Percentiles rank a stretch among this genome's conserved stretches.
Evolutionary conservation across 176 grass and related monocot genomes (phyloP).

Genomic region (Carex parvula): DNA sequence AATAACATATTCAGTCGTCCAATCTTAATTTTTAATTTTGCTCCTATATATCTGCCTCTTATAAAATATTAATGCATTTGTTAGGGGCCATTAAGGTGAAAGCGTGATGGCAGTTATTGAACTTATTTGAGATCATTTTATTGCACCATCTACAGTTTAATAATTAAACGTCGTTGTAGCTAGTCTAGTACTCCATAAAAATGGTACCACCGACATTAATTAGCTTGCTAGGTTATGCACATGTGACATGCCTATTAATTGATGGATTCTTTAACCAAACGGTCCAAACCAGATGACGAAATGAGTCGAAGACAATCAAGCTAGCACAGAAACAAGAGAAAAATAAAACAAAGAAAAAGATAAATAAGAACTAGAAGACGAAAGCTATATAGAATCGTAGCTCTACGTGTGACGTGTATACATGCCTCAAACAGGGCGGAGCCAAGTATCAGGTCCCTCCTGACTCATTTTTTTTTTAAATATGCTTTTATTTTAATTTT

Average conservation of each 20-base stretch:
- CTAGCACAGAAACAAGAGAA: background rate
- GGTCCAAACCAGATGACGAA: background rate
- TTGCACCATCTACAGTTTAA: background rate
- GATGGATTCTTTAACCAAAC: no score
- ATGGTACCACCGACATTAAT: background rate
- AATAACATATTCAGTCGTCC: no score
- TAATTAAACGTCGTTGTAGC: no score
- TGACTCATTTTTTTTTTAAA: no score
- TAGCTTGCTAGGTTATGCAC: background rate
- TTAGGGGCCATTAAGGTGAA: background rate
- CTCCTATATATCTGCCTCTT: no score
- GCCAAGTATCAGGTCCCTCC: no score
- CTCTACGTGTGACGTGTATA: background rate
- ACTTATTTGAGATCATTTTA: background rate
- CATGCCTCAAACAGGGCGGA: background rate
- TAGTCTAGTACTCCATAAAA: no score
- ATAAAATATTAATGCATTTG: background rate
- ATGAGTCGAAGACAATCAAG: background rate
- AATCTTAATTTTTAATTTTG: no score
- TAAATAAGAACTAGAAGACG: background rate
- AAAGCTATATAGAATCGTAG: background rate
- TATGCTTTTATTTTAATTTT: no score
- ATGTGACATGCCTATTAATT: background rate
- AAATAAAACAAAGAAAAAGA: background rate
- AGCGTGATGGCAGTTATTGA: background rate